Evolutionary conservation across 2,329 filamentous ascomycete species (phyloP).

Genomic region (Phialophora macrospora): DNA sequence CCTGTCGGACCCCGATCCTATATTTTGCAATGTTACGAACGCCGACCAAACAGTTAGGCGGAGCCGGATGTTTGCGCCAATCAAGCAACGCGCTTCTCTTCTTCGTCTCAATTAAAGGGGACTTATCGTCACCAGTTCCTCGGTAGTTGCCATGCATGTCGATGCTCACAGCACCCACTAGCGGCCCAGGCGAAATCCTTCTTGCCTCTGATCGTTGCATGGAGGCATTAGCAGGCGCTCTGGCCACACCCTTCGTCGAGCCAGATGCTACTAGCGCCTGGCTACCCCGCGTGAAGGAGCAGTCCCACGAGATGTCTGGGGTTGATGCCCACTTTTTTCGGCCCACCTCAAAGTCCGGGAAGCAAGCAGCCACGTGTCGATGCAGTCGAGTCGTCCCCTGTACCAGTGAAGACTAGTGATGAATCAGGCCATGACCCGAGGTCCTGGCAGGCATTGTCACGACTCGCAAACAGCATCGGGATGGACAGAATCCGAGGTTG

Average conservation of each 20-base stretch:
- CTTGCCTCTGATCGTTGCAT: neutral
- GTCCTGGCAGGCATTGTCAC: neutral
- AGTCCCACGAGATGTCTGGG: neutral
- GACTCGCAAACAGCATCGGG: slow-evolving; percentile 5
- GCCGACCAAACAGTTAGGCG: neutral
- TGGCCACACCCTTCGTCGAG: neutral
- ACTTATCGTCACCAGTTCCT: slow-evolving; percentile 2
- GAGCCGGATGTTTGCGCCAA: neutral
- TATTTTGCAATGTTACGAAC: neutral
- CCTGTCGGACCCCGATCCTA: neutral
- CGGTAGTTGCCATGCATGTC: slow-evolving; percentile 25
- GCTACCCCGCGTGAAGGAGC: neutral
- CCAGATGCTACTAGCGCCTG: slow-evolving; percentile 2
- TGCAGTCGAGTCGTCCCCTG: slow-evolving; percentile 5
- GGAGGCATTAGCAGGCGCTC: neutral
- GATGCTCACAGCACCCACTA: neutral
- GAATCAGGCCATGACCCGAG: neutral
- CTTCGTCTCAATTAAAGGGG: neutral
- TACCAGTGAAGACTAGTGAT: neutral
- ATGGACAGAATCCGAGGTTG: neutral
- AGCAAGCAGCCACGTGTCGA: slow-evolving; percentile 2
- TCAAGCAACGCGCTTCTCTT: neutral
- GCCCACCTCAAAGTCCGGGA: neutral
- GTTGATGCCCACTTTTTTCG: neutral
- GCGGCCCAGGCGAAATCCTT: slow-evolving; percentile 1